Evolutionary conservation across 2,329 filamentous ascomycete genomes (phyloP).

Genomic region (Sarocladiaceae sp.): DNA sequence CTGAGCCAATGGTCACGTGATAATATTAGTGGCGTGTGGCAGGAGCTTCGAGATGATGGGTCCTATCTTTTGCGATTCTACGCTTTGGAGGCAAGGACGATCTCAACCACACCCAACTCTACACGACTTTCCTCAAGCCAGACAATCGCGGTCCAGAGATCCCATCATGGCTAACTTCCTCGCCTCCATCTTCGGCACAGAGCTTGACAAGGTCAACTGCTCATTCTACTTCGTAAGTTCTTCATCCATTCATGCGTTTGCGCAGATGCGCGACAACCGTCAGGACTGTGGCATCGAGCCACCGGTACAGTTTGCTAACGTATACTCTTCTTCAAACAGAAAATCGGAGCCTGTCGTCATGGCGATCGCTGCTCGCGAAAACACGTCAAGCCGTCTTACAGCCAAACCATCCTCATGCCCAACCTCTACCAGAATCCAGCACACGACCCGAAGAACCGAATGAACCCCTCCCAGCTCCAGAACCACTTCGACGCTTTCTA

Average conservation of each 20-base stretch:
- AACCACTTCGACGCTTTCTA: conserved; percentile 99
- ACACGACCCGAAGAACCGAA: conserved; percentile 94
- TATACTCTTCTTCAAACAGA: conserved; percentile 51
- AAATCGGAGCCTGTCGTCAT: conserved; percentile 97
- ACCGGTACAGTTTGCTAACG: neutral
- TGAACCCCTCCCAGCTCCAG: conserved; percentile 93
- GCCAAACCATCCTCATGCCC: conserved; percentile 93
- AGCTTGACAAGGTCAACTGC: conserved; percentile 99
- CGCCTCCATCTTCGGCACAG: conserved; percentile 98
- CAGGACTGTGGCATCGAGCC: conserved; percentile 8
- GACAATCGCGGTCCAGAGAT: conserved; percentile 1
- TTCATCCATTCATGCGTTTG: neutral
- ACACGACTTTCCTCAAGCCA: conserved; percentile 17
- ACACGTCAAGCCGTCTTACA: conserved; percentile 98
- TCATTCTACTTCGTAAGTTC: conserved; percentile 73
- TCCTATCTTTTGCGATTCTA: conserved; percentile 8
- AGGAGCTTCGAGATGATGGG: conserved; percentile 7
- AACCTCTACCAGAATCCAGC: conserved; percentile 99
- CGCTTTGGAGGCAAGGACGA: conserved; percentile 7
- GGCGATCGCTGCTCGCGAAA: conserved; percentile 97
- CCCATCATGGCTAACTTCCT: conserved; percentile 89
- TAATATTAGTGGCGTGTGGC: conserved; percentile 22
- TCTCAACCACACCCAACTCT: conserved; percentile 10
- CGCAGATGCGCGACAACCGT: neutral
- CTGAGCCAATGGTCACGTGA: conserved; percentile 22